Conservation (phyloP, 768 basidiomycete genomes). For the Pholiota conissans region DNA sequence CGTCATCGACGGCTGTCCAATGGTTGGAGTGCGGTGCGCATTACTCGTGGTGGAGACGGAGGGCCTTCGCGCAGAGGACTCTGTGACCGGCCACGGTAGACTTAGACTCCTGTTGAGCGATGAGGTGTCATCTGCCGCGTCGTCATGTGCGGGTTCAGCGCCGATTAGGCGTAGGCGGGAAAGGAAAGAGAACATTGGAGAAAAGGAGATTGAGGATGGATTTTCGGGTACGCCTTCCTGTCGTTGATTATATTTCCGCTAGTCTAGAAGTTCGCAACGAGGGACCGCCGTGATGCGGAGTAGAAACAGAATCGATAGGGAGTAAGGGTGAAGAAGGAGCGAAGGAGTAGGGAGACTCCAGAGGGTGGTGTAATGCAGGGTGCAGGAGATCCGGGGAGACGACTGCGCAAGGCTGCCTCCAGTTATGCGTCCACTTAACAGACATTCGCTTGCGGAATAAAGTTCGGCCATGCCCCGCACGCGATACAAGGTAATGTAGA, state of each 20-base stretch:
- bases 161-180: conserved; percentile 21
- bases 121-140: conserved; percentile 18
- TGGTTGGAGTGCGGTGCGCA: neutral
- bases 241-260: neutral
- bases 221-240: neutral
- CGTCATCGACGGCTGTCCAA: conserved; percentile 11
- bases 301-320: neutral
- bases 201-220: neutral
- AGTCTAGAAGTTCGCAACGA: neutral
- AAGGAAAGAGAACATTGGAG: conserved; percentile 27
- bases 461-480: neutral
- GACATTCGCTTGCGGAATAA: conserved; percentile 1
- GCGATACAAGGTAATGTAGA: neutral
- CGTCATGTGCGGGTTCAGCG: conserved; percentile 3
- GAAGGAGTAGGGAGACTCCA: neutral
- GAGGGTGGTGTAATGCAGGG: neutral
- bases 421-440: neutral
- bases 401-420: neutral
- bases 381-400: conserved; percentile 1
- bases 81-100: conserved; percentile 29
- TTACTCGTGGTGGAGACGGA: neutral
- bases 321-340: neutral
- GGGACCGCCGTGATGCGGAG: neutral
- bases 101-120: conserved; percentile 19
- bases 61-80: conserved; percentile 16